phyloP scores from a whole-genome alignment of 371 early-diverging fungal genomes.

The Mucor velutinosus region DNA sequence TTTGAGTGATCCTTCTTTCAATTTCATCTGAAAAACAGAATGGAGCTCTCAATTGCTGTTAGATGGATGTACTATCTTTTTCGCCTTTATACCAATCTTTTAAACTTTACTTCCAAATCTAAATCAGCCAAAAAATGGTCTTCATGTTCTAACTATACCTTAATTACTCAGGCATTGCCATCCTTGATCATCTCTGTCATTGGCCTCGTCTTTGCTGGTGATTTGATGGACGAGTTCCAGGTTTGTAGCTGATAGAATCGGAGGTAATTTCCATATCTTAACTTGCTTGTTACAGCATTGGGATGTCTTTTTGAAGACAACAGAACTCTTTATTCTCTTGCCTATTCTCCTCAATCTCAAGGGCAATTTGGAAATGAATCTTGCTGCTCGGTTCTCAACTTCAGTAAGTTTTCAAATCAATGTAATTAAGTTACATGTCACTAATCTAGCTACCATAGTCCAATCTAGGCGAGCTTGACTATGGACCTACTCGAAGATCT shows the following conservation, averaged over 20 bases:
- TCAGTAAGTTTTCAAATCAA: constrained; percentile 47
- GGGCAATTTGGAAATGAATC: constrained; percentile 89
- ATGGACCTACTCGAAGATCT: constrained; percentile 44
- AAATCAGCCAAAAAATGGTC: background rate
- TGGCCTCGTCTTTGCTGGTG: constrained; percentile 75
- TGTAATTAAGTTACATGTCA: background rate
- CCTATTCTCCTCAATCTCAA: constrained; percentile 83
- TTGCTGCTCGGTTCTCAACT: constrained; percentile 82
- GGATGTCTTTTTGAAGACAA: constrained; percentile 66
- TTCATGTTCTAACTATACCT: background rate
- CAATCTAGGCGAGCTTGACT: constrained; percentile 67
- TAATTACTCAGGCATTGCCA: constrained; percentile 63
- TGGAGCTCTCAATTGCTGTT: background rate
- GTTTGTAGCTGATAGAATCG: constrained; percentile 28
- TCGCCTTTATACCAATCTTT: background rate
- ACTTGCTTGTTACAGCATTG: constrained; percentile 47
- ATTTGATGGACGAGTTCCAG: constrained; percentile 67
- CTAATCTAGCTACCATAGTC: constrained; percentile 38
- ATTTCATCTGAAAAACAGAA: background rate
- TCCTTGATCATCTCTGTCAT: constrained; percentile 72
- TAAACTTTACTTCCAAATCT: background rate
- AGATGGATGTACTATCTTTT: background rate
- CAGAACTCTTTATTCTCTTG: constrained; percentile 83
- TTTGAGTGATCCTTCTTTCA: background rate
- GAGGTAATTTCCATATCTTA: background rate